Evolutionary conservation across 768 basidiomycete species (phyloP).

Genomic region (Rhodotorula toruloides): DNA sequence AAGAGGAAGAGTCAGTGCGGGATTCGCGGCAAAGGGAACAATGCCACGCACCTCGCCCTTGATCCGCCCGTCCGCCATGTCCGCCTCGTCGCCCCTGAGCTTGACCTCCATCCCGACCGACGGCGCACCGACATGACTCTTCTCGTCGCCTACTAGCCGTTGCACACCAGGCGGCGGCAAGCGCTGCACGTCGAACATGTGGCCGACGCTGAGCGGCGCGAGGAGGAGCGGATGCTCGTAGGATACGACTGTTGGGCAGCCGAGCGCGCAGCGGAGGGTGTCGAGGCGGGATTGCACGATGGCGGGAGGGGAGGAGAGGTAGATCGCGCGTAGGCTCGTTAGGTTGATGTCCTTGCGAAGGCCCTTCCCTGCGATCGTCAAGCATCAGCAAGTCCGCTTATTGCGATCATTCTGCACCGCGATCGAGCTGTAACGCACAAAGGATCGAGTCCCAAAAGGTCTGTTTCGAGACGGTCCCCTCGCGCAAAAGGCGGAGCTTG

Average conservation of each 20-base stretch:
- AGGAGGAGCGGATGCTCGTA: constrained; percentile 22
- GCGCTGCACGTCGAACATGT: constrained; percentile 33
- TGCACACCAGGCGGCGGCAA: constrained; percentile 21
- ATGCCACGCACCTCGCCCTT: constrained; percentile 23
- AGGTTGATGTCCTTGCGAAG: constrained; percentile 28
- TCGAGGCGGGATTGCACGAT: constrained; percentile 26
- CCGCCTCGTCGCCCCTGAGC: constrained; percentile 15
- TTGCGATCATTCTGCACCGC: no score
- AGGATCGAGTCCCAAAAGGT: constrained; percentile 31
- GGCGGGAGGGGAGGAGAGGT: constrained; percentile 14
- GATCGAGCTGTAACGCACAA: constrained; percentile 4
- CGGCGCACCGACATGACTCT: constrained; percentile 22
- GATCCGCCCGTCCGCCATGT: constrained; percentile 7
- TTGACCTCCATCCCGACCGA: constrained; percentile 30
- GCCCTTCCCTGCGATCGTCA: constrained; percentile 3
- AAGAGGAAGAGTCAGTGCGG: not conserved
- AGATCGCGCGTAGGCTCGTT: constrained; percentile 13
- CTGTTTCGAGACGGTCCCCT: constrained; percentile 22
- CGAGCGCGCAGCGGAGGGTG: constrained; percentile 28
- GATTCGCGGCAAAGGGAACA: not conserved
- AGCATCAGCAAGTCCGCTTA: not conserved
- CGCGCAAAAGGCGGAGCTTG: constrained; percentile 29
- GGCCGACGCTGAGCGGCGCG: constrained; percentile 8
- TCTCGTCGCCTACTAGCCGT: constrained; percentile 2
- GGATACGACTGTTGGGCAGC: constrained; percentile 18